Conservation (phyloP, 1,139 yeast species). For the Nakaseomyces glabratus region DNA sequence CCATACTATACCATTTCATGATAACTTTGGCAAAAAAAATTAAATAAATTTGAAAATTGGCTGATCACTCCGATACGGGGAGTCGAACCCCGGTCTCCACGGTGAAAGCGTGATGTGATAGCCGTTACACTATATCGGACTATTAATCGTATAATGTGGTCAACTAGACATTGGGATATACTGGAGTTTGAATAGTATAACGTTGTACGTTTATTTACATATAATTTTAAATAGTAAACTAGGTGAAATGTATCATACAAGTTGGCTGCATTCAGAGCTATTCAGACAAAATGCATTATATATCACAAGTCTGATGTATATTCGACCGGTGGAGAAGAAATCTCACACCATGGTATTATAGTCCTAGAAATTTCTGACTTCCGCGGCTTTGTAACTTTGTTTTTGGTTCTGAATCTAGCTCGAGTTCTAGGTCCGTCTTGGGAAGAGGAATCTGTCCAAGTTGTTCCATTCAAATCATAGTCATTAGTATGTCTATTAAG, state of each 20-base stretch:
- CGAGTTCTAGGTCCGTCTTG: background rate
- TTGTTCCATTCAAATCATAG: slow-evolving; percentile 3
- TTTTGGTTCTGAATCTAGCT: background rate
- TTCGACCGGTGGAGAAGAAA: slow-evolving; percentile 2
- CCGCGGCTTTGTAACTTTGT: background rate
- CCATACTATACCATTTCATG: too few relatives aligned
- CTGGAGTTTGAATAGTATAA: too few relatives aligned
- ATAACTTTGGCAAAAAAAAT: too few relatives aligned
- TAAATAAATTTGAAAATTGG: too few relatives aligned
- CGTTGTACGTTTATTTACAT: too few relatives aligned
- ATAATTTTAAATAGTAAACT: too few relatives aligned
- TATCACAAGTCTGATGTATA: slow-evolving; percentile 6
- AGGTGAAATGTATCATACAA: too few relatives aligned
- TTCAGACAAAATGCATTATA: too few relatives aligned
- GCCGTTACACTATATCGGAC: slow-evolving; percentile 33
- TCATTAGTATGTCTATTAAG: background rate
- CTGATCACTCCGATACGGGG: slow-evolving; percentile 34
- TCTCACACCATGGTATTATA: slow-evolving; percentile 7
- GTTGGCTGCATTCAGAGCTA: too few relatives aligned
- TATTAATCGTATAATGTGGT: background rate
- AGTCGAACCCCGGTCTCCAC: slow-evolving; percentile 35
- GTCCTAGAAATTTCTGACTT: slow-evolving; percentile 5
- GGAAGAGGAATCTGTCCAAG: slow-evolving; percentile 5
- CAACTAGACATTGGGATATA: too few relatives aligned
- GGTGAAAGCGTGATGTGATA: slow-evolving; percentile 34